A percentile compares a stretch with the other conserved stretches of the same genome.
Conservation (phyloP, 176 grass and related monocot genomes). For the Panicum miliaceum region DNA sequence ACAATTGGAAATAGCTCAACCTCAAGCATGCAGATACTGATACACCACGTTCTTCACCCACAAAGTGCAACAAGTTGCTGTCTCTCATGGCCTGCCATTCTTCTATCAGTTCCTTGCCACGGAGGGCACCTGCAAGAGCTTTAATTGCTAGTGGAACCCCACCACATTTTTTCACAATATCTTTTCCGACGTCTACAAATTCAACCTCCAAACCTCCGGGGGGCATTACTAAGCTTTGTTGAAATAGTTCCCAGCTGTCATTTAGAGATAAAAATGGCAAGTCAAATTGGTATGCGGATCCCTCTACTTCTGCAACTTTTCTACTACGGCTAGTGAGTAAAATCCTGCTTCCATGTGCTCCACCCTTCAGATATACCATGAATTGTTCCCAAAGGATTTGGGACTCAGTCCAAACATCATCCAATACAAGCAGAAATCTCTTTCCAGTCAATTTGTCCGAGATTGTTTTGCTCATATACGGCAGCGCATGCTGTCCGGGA, state of each 20-base stretch:
- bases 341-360: conserved; percentile 23
- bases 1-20: background rate
- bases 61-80: background rate
- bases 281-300: background rate
- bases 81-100: conserved; percentile 10
- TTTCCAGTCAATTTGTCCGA: background rate
- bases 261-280: background rate
- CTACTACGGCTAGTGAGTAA: conserved; percentile 31
- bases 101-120: background rate
- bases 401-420: conserved; percentile 37
- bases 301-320: background rate
- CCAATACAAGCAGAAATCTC: conserved; percentile 32
- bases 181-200: conserved; percentile 15
- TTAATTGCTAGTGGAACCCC: conserved; percentile 37
- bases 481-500: background rate
- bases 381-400: background rate
- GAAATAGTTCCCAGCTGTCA: background rate
- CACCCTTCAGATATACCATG: background rate
- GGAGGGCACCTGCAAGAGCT: background rate
- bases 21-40: background rate
- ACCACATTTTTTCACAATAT: conserved; percentile 32
- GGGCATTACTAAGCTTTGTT: too few relatives aligned
- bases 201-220: too few relatives aligned
- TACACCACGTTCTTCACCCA: background rate
- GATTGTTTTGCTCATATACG: background rate